These are phyloP conservation scores for Athelia sp. DNA, from an alignment of 1,284 basidiomycete genomes.

Conservation along the genomic window DNA sequence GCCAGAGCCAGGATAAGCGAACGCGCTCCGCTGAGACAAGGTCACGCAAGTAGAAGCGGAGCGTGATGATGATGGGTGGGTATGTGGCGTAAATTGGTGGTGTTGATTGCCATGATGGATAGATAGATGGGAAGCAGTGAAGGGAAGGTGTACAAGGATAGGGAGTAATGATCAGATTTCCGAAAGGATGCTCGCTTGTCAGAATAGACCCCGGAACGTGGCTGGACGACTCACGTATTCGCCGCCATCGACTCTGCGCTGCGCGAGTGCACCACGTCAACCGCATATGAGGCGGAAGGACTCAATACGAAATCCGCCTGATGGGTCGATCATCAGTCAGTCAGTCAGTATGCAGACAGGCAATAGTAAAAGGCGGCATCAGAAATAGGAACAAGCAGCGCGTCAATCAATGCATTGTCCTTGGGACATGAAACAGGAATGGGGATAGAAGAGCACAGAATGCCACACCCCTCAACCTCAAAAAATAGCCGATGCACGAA, in stretches of 20 bases:
- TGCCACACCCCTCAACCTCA: no score
- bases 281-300: slow-evolving; percentile 30
- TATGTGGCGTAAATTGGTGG: background rate
- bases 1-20: slow-evolving; percentile 25
- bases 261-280: slow-evolving; percentile 32
- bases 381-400: no score
- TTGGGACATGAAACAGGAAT: no score
- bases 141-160: background rate
- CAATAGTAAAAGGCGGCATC: no score
- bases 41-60: background rate
- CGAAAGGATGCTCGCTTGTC: no score
- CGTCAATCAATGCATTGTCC: no score
- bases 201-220: background rate
- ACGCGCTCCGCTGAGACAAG: slow-evolving; percentile 20
- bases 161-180: background rate
- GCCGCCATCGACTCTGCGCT: slow-evolving; percentile 34
- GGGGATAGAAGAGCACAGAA: no score
- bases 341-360: background rate
- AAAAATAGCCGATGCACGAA: no score
- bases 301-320: slow-evolving; percentile 28
- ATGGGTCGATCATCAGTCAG: background rate
- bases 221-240: slow-evolving; percentile 21
- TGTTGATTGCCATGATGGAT: background rate
- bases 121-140: background rate
- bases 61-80: background rate